Percentiles rank a stretch among this genome's conserved stretches.
Conservation (phyloP, 1,139 yeast genomes). For the Nakaseomyces delphensis region DNA sequence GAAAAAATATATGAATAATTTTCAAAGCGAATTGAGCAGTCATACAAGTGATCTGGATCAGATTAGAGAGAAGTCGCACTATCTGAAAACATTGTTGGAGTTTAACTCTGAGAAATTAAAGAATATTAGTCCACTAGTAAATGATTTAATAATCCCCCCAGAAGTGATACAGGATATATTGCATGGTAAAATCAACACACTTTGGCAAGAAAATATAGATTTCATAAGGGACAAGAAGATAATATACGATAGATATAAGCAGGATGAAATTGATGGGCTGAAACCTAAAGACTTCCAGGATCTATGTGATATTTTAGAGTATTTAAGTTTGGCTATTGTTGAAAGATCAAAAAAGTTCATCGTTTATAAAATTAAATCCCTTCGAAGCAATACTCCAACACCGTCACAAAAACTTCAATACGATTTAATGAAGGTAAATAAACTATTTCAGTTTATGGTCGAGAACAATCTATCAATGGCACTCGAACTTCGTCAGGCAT, state of each 20-base stretch:
- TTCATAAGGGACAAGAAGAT: slow-evolving; percentile 50
- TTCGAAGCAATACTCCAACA: slow-evolving; percentile 44
- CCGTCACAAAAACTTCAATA: slow-evolving; percentile 73
- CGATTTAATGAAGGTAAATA: slow-evolving; percentile 51
- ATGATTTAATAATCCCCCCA: slow-evolving; percentile 71
- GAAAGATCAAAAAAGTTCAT: slow-evolving; percentile 71
- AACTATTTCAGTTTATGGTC: slow-evolving; percentile 49
- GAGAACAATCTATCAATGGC: slow-evolving; percentile 57
- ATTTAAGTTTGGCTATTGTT: slow-evolving; percentile 38
- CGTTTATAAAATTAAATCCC: slow-evolving; percentile 51
- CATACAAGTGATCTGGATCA: slow-evolving; percentile 53
- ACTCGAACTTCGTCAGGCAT: slow-evolving; percentile 68
- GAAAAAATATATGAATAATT: slow-evolving; percentile 30
- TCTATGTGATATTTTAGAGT: slow-evolving; percentile 27
- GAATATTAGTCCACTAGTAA: slow-evolving; percentile 57
- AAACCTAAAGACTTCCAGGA: slow-evolving; percentile 28
- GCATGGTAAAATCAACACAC: slow-evolving; percentile 39
- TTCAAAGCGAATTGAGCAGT: slow-evolving; percentile 48
- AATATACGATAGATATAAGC: slow-evolving; percentile 36
- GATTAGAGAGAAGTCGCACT: slow-evolving; percentile 48
- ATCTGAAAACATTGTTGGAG: slow-evolving; percentile 50
- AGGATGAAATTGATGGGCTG: slow-evolving; percentile 9
- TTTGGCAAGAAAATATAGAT: slow-evolving; percentile 54
- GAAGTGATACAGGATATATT: slow-evolving; percentile 44
- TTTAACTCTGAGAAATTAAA: slow-evolving; percentile 46